phyloP scores from a whole-genome alignment of 176 grass and related monocot genomes.

The Typha latifolia region DNA sequence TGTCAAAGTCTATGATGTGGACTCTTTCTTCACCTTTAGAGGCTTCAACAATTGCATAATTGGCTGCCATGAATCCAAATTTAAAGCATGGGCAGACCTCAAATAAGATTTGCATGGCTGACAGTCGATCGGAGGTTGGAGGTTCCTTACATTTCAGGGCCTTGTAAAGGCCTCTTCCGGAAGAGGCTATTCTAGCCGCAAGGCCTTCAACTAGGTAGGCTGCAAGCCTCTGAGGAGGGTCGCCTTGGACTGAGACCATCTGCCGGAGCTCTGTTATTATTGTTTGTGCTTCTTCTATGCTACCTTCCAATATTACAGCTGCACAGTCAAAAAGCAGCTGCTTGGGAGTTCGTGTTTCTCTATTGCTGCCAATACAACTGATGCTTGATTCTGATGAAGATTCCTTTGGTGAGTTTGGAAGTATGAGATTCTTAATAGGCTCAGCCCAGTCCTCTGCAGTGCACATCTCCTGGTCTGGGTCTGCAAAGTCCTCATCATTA shows the following conservation, averaged over 20 bases:
- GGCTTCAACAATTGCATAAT: constrained; percentile 80
- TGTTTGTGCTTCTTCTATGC: constrained; percentile 50
- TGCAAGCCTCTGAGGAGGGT: constrained; percentile 79
- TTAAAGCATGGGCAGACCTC: constrained; percentile 92
- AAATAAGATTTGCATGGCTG: constrained; percentile 97
- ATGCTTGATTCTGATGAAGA: constrained; percentile 62
- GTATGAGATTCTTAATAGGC: constrained; percentile 50
- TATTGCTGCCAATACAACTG: constrained; percentile 55
- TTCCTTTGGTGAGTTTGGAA: constrained; percentile 76
- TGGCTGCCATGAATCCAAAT: constrained; percentile 88
- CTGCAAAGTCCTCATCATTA: constrained; percentile 47
- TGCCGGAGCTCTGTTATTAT: constrained; percentile 81
- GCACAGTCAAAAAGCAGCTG: constrained; percentile 78
- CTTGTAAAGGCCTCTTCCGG: constrained; percentile 79
- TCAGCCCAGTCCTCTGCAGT: constrained; percentile 62
- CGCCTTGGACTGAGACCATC: constrained; percentile 87
- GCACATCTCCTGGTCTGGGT: constrained; percentile 45
- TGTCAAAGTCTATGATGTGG: constrained; percentile 94
- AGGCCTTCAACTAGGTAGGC: constrained; percentile 87
- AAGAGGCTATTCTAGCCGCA: constrained; percentile 79
- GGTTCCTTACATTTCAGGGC: constrained; percentile 88
- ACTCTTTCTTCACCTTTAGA: constrained; percentile 76
- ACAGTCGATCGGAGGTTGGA: constrained; percentile 79
- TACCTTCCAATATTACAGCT: constrained; percentile 56
- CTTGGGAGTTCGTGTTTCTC: constrained; percentile 62